A percentile compares a stretch with the other conserved stretches of the same genome.
phyloP scores from a whole-genome alignment of 1,284 basidiomycete species.

The Stygiomarasmius scandens region DNA sequence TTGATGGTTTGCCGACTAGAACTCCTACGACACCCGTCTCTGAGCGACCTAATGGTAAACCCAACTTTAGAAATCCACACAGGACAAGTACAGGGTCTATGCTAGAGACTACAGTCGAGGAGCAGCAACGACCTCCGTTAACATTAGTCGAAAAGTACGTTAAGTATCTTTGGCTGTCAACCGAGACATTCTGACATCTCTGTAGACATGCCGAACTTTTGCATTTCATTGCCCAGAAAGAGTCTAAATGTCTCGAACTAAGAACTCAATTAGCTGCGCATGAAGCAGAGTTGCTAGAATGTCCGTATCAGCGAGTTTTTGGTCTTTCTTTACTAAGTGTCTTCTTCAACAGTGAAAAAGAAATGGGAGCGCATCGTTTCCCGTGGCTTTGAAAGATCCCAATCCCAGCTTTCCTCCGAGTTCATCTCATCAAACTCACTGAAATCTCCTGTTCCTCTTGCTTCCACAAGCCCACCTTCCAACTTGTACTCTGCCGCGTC shows the following conservation, averaged over 20 bases:
- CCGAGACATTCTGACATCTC: conserved; percentile 9
- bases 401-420: background rate
- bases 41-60: background rate
- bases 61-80: background rate
- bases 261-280: conserved; percentile 69
- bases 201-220: conserved; percentile 74
- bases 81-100: conserved; percentile 13
- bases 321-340: background rate
- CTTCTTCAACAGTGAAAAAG: conserved; percentile 59
- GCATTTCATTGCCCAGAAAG: conserved; percentile 80
- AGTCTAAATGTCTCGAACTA: conserved; percentile 77
- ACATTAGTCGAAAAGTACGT: conserved; percentile 65
- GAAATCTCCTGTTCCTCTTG: background rate
- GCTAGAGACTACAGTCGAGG: conserved; percentile 11
- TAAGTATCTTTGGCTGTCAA: conserved; percentile 5
- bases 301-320: conserved; percentile 36
- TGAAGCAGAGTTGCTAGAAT: conserved; percentile 68
- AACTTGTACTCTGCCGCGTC: conserved; percentile 13
- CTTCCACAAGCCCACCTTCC: conserved; percentile 8
- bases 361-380: conserved; percentile 81
- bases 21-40: conserved; percentile 2
- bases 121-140: conserved; percentile 42
- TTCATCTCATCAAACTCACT: background rate
- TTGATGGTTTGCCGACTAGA: background rate
- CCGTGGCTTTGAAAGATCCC: conserved; percentile 49